Evolutionary conservation across 148 eudicot species (phyloP).

Genomic region (Rhododendron mucronatum): DNA sequence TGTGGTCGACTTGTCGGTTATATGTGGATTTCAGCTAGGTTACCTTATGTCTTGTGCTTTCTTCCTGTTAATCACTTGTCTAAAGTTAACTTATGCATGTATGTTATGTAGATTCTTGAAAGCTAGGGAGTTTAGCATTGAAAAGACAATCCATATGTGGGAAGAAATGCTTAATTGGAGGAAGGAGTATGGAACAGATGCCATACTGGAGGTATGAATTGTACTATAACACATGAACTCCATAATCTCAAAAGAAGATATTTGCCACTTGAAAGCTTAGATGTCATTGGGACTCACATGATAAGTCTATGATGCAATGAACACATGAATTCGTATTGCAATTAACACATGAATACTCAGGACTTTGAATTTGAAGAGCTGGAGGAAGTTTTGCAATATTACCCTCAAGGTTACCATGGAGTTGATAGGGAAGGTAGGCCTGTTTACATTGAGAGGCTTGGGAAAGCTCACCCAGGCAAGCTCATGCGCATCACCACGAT

Average conservation of each 20-base stretch:
- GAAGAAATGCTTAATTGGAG: slow-evolving; percentile 85
- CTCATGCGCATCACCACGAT: slow-evolving; percentile 62
- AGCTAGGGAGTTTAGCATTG: slow-evolving; percentile 60
- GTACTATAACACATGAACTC: background rate
- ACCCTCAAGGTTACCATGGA: slow-evolving; percentile 90
- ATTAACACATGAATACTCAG: slow-evolving; percentile 22
- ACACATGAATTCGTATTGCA: no score
- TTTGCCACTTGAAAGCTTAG: background rate
- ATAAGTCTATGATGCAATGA: no score
- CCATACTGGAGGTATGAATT: slow-evolving; percentile 55
- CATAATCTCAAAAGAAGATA: background rate
- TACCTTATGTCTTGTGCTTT: background rate
- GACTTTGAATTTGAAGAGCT: slow-evolving; percentile 68
- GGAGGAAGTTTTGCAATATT: slow-evolving; percentile 64
- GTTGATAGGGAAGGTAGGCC: slow-evolving; percentile 86
- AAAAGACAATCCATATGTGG: slow-evolving; percentile 72
- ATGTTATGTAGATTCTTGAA: slow-evolving; percentile 52
- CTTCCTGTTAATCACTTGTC: background rate
- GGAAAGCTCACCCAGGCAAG: slow-evolving; percentile 69
- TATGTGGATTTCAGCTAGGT: background rate
- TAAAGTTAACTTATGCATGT: slow-evolving; percentile 6
- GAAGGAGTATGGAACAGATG: slow-evolving; percentile 63
- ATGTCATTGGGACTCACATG: background rate
- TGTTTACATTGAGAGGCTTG: slow-evolving; percentile 75
- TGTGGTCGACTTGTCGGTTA: background rate